phyloP scores from a whole-genome alignment of 495 filamentous ascomycete species.

The Cercophora samala region DNA sequence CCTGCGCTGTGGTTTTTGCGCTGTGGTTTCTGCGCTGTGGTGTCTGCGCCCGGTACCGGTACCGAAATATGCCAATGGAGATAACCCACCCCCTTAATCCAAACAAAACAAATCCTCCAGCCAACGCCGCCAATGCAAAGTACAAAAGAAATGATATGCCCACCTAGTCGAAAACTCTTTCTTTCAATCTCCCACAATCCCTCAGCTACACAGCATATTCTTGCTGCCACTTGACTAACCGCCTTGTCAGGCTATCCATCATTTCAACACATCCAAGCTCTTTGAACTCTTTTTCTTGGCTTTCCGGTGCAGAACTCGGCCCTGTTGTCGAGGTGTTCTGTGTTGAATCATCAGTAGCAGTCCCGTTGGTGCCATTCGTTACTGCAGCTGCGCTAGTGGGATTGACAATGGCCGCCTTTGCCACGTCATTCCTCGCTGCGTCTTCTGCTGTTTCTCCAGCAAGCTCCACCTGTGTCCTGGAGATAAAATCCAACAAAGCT shows the following conservation, averaged over 20 bases:
- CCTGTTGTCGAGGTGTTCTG: not conserved
- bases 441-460: slow-evolving; percentile 49
- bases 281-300: slow-evolving; percentile 55
- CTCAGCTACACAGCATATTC: slow-evolving; percentile 39
- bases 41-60: not conserved
- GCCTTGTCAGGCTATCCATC: slow-evolving; percentile 75
- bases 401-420: slow-evolving; percentile 23
- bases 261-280: slow-evolving; percentile 69
- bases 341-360: slow-evolving; percentile 11
- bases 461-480: slow-evolving; percentile 85
- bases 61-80: not conserved
- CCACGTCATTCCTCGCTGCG: slow-evolving; percentile 17
- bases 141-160: not conserved
- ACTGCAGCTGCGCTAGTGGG: slow-evolving; percentile 7
- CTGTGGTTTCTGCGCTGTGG: not conserved
- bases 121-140: not conserved
- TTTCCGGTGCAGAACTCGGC: not conserved
- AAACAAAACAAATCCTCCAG: not conserved
- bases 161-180: not conserved
- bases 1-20: not conserved
- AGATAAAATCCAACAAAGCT: slow-evolving; percentile 84
- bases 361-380: not conserved
- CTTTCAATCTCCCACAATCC: not conserved
- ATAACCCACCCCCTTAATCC: not conserved
- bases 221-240: slow-evolving; percentile 76